phyloP scores from a whole-genome alignment of 1,139 yeast species.

The Kluyveromyces marxianus region DNA sequence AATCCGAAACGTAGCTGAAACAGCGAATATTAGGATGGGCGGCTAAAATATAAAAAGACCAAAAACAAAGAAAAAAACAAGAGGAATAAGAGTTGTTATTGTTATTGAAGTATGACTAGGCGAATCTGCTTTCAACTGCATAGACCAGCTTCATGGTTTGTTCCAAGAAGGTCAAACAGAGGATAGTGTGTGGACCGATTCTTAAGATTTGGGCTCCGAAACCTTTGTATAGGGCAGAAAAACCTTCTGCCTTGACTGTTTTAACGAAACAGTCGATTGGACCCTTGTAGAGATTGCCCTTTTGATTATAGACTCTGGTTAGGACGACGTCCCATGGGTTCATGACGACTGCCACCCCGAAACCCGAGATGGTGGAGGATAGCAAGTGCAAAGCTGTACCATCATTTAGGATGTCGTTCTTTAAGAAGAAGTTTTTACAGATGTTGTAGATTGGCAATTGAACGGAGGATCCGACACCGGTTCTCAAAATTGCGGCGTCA shows the following conservation, averaged over 20 bases:
- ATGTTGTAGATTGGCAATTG: conserved; percentile 89
- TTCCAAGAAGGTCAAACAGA: conserved; percentile 91
- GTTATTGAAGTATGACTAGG: too few species aligned
- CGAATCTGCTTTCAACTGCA: conserved; percentile 12
- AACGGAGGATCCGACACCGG: conserved; percentile 93
- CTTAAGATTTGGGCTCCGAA: conserved; percentile 87
- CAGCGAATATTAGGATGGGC: too few species aligned
- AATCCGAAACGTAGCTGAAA: too few species aligned
- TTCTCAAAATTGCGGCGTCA: conserved; percentile 88
- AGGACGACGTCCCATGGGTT: conserved; percentile 94
- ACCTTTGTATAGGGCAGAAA: conserved; percentile 84
- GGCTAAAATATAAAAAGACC: too few species aligned
- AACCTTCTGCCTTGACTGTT: conserved; percentile 79
- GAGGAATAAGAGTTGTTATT: too few species aligned
- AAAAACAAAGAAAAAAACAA: too few species aligned
- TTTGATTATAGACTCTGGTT: conserved; percentile 92
- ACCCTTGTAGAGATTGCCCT: conserved; percentile 76
- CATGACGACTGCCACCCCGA: conserved; percentile 93
- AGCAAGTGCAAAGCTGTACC: conserved; percentile 67
- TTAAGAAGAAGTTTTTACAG: conserved; percentile 49
- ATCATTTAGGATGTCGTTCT: conserved; percentile 45
- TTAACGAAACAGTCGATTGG: conserved; percentile 84
- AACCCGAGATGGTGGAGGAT: conserved; percentile 75
- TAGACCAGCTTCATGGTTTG: conserved; percentile 68
- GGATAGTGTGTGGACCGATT: conserved; percentile 90